Percentiles rank a stretch among this genome's conserved stretches.
Conservation (phyloP, 345 rosid species). For the Streptanthus diversifolius region DNA sequence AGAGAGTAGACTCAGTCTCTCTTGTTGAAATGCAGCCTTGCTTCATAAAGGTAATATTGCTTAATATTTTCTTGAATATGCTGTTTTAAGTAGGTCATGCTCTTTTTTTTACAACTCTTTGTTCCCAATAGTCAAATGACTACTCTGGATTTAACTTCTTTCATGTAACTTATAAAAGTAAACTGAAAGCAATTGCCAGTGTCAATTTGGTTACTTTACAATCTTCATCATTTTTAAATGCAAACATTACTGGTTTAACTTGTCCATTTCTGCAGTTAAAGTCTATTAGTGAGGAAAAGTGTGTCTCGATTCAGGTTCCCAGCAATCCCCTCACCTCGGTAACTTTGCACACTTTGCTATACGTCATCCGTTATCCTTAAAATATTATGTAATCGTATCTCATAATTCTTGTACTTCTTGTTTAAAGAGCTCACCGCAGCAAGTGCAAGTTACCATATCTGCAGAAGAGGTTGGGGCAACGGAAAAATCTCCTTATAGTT, state of each 20-base stretch:
- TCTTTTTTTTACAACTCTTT: not conserved
- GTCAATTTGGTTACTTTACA: not conserved
- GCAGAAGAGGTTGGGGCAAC: slow-evolving; percentile 88
- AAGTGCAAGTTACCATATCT: slow-evolving; percentile 60
- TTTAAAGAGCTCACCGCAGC: slow-evolving; percentile 58
- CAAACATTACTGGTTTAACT: not conserved
- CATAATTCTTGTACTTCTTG: slow-evolving; percentile 16
- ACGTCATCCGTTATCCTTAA: slow-evolving; percentile 1
- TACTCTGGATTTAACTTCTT: slow-evolving; percentile 6
- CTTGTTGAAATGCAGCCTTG: slow-evolving; percentile 73
- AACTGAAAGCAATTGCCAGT: slow-evolving; percentile 11
- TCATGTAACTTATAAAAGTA: not conserved
- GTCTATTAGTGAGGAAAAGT: slow-evolving; percentile 57
- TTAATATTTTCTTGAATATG: not conserved
- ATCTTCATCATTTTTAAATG: not conserved
- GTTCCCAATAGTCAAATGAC: not conserved
- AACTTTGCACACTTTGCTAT: slow-evolving; percentile 33
- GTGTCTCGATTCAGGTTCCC: slow-evolving; percentile 68
- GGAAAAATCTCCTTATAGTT: slow-evolving; percentile 80
- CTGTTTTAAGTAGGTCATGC: not conserved
- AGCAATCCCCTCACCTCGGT: slow-evolving; percentile 57
- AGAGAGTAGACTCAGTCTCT: slow-evolving; percentile 61
- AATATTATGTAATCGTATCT: slow-evolving; percentile 6
- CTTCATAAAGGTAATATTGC: slow-evolving; percentile 65
- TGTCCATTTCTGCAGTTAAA: slow-evolving; percentile 53